Percentiles rank a stretch among this genome's conserved stretches.
phyloP scores from a whole-genome alignment of 169 alveolate genomes.

The Plasmodium sp. region DNA sequence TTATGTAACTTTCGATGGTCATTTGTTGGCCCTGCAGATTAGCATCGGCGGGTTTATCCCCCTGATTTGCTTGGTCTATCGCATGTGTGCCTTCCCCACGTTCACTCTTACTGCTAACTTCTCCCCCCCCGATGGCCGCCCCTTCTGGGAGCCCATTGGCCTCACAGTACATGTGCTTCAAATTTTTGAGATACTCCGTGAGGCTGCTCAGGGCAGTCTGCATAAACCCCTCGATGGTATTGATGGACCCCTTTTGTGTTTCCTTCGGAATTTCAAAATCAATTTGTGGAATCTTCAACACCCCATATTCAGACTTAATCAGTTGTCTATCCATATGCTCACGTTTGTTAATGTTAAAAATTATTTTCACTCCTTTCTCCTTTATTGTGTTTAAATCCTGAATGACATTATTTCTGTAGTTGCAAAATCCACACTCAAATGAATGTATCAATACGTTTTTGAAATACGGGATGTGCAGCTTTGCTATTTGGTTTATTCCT shows the following conservation, averaged over 20 bases:
- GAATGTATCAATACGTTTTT: slow-evolving; percentile 82
- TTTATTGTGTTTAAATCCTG: slow-evolving; percentile 94
- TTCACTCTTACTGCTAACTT: background rate
- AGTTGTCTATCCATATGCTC: slow-evolving; percentile 92
- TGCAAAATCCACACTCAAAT: slow-evolving; percentile 95
- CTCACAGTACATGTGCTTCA: slow-evolving; percentile 57
- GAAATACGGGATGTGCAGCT: slow-evolving; percentile 94
- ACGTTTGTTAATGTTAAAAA: slow-evolving; percentile 83
- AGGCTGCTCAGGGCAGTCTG: slow-evolving; percentile 53
- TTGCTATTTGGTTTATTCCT: slow-evolving; percentile 91
- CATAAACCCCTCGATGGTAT: slow-evolving; percentile 90
- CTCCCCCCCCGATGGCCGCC: background rate
- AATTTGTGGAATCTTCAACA: slow-evolving; percentile 90
- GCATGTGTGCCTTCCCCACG: background rate
- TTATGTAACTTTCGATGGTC: slow-evolving; percentile 63
- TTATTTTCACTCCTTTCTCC: slow-evolving; percentile 92
- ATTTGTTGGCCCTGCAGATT: slow-evolving; percentile 28
- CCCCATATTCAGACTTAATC: slow-evolving; percentile 92
- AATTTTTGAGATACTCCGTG: slow-evolving; percentile 65
- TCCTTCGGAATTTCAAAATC: slow-evolving; percentile 95
- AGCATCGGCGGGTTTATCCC: background rate
- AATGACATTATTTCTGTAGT: slow-evolving; percentile 93
- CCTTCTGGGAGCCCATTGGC: slow-evolving; percentile 6
- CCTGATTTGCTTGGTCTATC: background rate
- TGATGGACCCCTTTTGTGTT: slow-evolving; percentile 94